Base-by-base conservation (phyloP, 2,329 filamentous ascomycete genomes). In the Sporothrix brunneoviolacea region DNA sequence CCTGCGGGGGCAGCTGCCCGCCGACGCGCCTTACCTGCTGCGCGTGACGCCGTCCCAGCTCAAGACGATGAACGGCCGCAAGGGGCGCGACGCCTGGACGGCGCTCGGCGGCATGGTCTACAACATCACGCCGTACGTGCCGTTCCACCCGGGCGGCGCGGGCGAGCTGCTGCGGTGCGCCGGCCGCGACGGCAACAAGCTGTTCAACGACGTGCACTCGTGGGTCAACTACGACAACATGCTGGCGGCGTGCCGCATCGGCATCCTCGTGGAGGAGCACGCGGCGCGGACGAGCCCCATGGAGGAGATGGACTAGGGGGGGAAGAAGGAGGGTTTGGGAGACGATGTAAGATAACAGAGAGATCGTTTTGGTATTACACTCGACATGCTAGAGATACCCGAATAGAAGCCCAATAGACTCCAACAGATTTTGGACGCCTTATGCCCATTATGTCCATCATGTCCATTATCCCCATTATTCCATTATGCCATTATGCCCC, bases 91-190 rank as follows among this genome's bases (percentile, higher is more conserved):
- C 61, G 89, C 91, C 0, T 98, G 93, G 93, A 94, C 86, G 54
- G 87, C 82, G 1, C 84, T 95, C 54, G 85, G 88, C 54, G 91
- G 91, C 1, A 86, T 87, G 61, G 91, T 97, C 24, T 98, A 97
- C 70, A 97, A 97, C 62, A 84, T 98, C 52, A 85, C 84, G 0
- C 89, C 91, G 0, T 98, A 97, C 64, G 65, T 90, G 32, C 83
- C 86, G 1, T 98, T 90, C 64, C 93, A 98, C 65, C 93, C 93
- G 0, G 93, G 93, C 19, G 93, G 88, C 8, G 80, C 84, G 59
- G 80, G 82, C 4, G 87, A 94, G 68, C 66, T 93, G 55, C 67
- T 86, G 65, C 71, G 79, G 28, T 76, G 73, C 30, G 83, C 83
- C 0, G 83, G 74, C 0, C 69, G 74, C 51, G 82, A 86, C 61